phyloP scores from a whole-genome alignment of 257 asterid species.

The Forsythia viridissima region DNA sequence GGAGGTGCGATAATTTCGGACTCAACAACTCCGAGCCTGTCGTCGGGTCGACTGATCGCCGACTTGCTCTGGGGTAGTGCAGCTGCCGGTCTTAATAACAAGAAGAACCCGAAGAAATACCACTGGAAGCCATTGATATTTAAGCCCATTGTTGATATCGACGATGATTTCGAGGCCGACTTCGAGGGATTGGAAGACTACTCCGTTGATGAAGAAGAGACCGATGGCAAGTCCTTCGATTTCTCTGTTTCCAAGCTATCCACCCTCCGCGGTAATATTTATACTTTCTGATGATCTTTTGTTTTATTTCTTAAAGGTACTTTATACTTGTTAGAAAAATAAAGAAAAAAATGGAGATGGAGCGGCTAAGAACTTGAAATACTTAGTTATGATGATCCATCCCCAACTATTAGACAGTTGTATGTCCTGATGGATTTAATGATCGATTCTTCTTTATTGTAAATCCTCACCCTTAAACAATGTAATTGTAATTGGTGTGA shows the following conservation, averaged over 20 bases:
- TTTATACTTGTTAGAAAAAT: too few relatives aligned
- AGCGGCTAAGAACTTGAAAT: too few relatives aligned
- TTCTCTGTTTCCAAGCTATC: neutral
- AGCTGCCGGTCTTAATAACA: neutral
- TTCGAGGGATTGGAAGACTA: constrained; percentile 23
- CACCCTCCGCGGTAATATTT: neutral
- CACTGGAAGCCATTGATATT: neutral
- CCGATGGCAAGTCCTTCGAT: neutral
- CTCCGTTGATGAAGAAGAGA: neutral
- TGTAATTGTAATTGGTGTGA: too few relatives aligned
- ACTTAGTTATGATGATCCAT: too few relatives aligned
- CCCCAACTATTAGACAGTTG: too few relatives aligned
- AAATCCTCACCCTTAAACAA: too few relatives aligned
- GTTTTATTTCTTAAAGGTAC: too few relatives aligned
- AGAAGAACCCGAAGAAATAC: neutral
- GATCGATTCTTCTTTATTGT: too few relatives aligned
- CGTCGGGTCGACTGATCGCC: constrained; percentile 7
- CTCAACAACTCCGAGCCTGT: neutral
- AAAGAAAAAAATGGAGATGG: too few relatives aligned
- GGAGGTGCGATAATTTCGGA: constrained; percentile 22
- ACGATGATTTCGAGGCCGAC: constrained; percentile 29
- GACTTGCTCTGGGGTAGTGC: constrained; percentile 13
- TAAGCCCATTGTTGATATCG: constrained; percentile 1
- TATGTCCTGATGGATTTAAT: too few relatives aligned
- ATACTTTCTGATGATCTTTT: too few relatives aligned